Conservation (phyloP, 176 grass and related monocot species). For the Tillandsia leiboldiana region DNA sequence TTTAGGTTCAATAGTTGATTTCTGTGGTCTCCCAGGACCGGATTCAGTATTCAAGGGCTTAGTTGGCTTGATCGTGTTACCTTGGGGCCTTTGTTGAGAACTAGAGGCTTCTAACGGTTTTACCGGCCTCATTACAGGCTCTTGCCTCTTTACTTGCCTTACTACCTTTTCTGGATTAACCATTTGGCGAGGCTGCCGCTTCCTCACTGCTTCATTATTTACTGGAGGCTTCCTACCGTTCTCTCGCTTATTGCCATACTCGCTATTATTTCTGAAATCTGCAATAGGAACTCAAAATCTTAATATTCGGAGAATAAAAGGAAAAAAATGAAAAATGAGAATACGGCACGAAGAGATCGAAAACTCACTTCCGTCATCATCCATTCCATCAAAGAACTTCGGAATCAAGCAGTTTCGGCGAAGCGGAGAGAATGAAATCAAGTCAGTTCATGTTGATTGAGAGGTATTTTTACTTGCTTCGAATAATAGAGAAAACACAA, state of each 20-base stretch:
- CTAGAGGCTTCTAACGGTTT: conserved; percentile 1
- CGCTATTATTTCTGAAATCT: conserved; percentile 18
- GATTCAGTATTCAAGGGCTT: conserved; percentile 21
- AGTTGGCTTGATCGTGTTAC: conserved; percentile 24
- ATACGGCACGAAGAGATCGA: background rate
- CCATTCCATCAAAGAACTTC: conserved; percentile 56
- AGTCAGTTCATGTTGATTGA: conserved; percentile 25
- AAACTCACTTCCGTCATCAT: conserved; percentile 58
- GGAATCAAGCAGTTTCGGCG: conserved; percentile 23
- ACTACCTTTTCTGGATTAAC: conserved; percentile 24
- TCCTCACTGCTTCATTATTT: conserved; percentile 15
- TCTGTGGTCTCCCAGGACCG: conserved; percentile 26
- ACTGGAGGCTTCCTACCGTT: conserved; percentile 6
- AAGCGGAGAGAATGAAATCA: conserved; percentile 22
- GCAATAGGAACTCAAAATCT: conserved; percentile 3
- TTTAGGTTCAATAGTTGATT: conserved; percentile 19
- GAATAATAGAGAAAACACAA: background rate
- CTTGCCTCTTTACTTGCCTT: conserved; percentile 31
- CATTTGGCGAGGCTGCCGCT: background rate
- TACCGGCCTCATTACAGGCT: conserved; percentile 22
- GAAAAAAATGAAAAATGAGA: background rate
- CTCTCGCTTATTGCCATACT: conserved; percentile 3
- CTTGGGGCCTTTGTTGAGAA: conserved; percentile 28
- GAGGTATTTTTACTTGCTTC: background rate
- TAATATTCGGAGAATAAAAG: background rate